A percentile compares a stretch with the other conserved stretches of the same genome.
Evolutionary conservation across 2,329 filamentous ascomycete species (phyloP).

Genomic region (Fusarium praegraminearum): DNA sequence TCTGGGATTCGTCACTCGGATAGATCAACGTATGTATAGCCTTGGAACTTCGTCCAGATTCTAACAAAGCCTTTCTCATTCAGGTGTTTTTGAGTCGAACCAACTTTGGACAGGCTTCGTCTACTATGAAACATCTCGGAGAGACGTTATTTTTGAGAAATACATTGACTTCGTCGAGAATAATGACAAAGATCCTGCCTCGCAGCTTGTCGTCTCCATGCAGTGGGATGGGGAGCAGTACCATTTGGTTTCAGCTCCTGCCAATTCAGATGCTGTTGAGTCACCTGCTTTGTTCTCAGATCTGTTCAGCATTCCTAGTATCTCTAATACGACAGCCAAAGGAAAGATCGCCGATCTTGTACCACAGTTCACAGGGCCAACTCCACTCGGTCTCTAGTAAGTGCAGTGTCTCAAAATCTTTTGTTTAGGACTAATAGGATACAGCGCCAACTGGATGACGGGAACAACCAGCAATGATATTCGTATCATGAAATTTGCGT

Average conservation of each 20-base stretch:
- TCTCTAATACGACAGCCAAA: background rate
- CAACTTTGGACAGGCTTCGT: background rate
- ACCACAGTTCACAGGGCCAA: background rate
- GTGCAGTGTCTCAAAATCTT: accelerated
- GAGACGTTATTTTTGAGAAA: background rate
- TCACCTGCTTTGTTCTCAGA: background rate
- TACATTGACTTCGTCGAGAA: background rate
- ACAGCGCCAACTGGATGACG: background rate
- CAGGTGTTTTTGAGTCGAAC: background rate
- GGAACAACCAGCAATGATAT: background rate
- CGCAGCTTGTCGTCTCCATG: background rate
- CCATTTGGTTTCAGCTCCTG: background rate
- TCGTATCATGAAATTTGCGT: background rate
- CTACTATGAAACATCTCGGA: background rate
- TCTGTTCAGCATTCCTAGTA: background rate
- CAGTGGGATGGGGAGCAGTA: background rate
- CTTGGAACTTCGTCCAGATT: background rate
- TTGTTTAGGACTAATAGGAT: background rate
- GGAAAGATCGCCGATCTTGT: background rate
- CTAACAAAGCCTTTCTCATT: background rate
- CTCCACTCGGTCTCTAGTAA: background rate
- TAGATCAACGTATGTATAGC: background rate
- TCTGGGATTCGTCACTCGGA: background rate
- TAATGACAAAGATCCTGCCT: background rate
- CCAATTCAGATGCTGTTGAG: background rate